phyloP scores from a whole-genome alignment of 768 basidiomycete species.

The Gloeopeniophorella convolvens region DNA sequence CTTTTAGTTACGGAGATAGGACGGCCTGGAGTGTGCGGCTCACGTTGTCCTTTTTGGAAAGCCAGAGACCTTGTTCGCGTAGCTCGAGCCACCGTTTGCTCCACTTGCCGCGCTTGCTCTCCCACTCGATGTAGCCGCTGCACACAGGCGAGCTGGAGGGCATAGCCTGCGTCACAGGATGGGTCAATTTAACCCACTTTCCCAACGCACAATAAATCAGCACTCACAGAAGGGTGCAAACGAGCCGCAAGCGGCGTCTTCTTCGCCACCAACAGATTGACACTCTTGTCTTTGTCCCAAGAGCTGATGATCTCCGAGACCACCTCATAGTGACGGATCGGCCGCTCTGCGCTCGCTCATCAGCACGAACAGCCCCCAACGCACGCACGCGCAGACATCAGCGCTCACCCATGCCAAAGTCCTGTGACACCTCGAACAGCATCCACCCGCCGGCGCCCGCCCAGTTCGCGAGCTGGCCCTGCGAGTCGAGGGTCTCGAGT shows the following conservation, averaged over 20 bases:
- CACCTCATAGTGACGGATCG: slow-evolving; percentile 83
- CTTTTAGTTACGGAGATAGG: too few species aligned
- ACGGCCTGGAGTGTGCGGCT: slow-evolving; percentile 26
- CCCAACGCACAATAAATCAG: slow-evolving; percentile 7
- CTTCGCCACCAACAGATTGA: slow-evolving; percentile 78
- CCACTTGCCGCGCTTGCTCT: slow-evolving; percentile 93
- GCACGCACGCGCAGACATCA: too few species aligned
- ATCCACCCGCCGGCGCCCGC: slow-evolving; percentile 71
- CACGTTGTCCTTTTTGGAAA: slow-evolving; percentile 88
- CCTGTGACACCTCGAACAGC: slow-evolving; percentile 83
- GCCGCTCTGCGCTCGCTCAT: slow-evolving; percentile 57
- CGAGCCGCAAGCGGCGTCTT: slow-evolving; percentile 56
- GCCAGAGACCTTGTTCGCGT: slow-evolving; percentile 77
- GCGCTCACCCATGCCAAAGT: slow-evolving; percentile 83
- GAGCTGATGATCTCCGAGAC: slow-evolving; percentile 71
- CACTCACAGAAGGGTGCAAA: slow-evolving; percentile 54
- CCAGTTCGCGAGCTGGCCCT: slow-evolving; percentile 60
- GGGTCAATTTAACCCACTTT: slow-evolving; percentile 12
- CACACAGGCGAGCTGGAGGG: slow-evolving; percentile 39
- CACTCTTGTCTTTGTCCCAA: slow-evolving; percentile 80
- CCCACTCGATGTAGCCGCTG: slow-evolving; percentile 77
- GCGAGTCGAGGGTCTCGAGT: slow-evolving; percentile 52
- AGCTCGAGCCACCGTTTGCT: slow-evolving; percentile 86
- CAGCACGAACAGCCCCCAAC: too few species aligned
- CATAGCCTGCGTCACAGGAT: slow-evolving; percentile 39